Percentiles rank a stretch among this genome's conserved stretches.
Evolutionary conservation across 768 basidiomycete species (phyloP).

Genomic region (Leccinum incarnatum): DNA sequence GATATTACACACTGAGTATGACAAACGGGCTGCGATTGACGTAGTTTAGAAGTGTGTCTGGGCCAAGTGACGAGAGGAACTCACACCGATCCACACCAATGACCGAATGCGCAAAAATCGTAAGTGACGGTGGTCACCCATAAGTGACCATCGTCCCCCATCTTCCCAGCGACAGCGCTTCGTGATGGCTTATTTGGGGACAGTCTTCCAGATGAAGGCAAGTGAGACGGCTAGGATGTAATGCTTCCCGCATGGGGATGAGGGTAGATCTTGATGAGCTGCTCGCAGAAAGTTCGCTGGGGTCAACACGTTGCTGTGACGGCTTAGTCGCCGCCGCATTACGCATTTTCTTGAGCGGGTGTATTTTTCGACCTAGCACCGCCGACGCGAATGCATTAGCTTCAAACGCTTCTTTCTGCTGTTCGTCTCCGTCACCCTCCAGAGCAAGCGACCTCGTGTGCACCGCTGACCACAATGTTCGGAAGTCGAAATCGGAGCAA

Average conservation of each 20-base stretch:
- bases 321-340: slow-evolving; percentile 6
- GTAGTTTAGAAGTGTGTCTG: slow-evolving; percentile 12
- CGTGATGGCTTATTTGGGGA: slow-evolving; percentile 35
- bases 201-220: slow-evolving; percentile 46
- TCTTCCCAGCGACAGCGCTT: slow-evolving; percentile 38
- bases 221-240: slow-evolving; percentile 34
- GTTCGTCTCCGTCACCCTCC: slow-evolving; percentile 16
- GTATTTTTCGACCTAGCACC: slow-evolving; percentile 29
- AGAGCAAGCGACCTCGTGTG: slow-evolving; percentile 28
- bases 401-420: slow-evolving; percentile 11
- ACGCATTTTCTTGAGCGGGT: slow-evolving; percentile 36
- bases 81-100: slow-evolving; percentile 20
- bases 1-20: slow-evolving; percentile 22
- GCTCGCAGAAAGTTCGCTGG: slow-evolving; percentile 11
- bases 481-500: slow-evolving; percentile 43
- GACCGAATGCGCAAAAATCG: slow-evolving; percentile 6
- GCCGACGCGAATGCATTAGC: slow-evolving; percentile 24
- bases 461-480: slow-evolving; percentile 37
- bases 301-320: slow-evolving; percentile 12
- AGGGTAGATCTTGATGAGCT: slow-evolving; percentile 31
- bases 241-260: slow-evolving; percentile 38
- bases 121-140: slow-evolving; percentile 6
- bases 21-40: slow-evolving; percentile 18
- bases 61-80: slow-evolving; percentile 13
- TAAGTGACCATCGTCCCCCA: slow-evolving; percentile 34